A percentile compares a stretch with the other conserved stretches of the same genome.
These are phyloP conservation scores for Gryganskiella cystojenkinii DNA, from an alignment of 192 early-diverging fungal species.

Conservation along the genomic window DNA sequence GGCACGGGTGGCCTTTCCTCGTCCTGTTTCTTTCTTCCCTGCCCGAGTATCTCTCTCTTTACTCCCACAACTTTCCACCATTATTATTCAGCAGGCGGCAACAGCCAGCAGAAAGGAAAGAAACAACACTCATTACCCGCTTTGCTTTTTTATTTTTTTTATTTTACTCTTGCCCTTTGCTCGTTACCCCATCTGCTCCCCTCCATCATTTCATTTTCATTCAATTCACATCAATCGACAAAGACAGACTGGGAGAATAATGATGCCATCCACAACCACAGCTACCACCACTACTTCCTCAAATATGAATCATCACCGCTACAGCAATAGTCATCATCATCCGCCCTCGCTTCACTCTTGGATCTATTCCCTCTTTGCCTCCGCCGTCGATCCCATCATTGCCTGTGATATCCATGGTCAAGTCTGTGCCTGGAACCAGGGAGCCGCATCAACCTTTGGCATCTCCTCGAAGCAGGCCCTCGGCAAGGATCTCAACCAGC, in stretches of 20 bases:
- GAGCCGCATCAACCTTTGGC: conserved; percentile 26
- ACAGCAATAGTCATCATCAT: neutral
- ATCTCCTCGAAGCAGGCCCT: conserved; percentile 34
- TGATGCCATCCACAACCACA: neutral
- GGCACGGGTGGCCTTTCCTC: too few species aligned
- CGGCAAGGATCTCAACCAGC: conserved; percentile 30
- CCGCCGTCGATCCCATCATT: conserved; percentile 31
- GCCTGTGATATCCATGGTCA: conserved; percentile 37
- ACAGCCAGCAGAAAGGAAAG: too few species aligned
- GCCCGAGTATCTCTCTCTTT: too few species aligned
- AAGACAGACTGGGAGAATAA: too few species aligned
- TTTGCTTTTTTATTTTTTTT: neutral
- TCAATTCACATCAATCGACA: neutral
- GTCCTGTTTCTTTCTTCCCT: too few species aligned
- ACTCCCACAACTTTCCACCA: too few species aligned
- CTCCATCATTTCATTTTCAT: neutral
- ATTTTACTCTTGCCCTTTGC: neutral
- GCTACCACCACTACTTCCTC: conserved; percentile 9
- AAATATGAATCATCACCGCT: neutral
- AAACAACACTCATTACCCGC: neutral
- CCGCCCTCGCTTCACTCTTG: conserved; percentile 9
- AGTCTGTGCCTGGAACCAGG: conserved; percentile 35
- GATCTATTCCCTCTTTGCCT: conserved; percentile 39
- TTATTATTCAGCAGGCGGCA: too few species aligned
- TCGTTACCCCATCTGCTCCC: neutral